Conservation (phyloP, 2,329 filamentous ascomycete genomes). For the Clonostachys chloroleuca region DNA sequence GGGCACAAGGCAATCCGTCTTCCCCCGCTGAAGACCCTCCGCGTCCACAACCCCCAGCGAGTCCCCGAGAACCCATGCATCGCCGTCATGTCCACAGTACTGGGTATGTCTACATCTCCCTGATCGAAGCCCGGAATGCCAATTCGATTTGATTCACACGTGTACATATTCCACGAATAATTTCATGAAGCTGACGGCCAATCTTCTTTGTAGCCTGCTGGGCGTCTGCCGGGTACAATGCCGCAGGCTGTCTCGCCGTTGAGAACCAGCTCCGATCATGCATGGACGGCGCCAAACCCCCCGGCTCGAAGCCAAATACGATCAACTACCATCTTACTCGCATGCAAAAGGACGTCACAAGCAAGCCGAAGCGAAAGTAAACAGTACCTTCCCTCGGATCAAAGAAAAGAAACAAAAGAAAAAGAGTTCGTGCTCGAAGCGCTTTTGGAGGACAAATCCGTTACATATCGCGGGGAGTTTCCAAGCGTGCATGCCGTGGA, state of each 20-base stretch:
- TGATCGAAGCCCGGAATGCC: too few species aligned
- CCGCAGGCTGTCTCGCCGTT: constrained; percentile 51
- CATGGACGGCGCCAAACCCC: constrained; percentile 73
- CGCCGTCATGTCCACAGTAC: constrained; percentile 51
- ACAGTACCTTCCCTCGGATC: too few species aligned
- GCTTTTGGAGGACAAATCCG: too few species aligned
- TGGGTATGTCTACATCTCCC: constrained; percentile 32
- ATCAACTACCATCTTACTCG: constrained; percentile 91
- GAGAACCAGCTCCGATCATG: constrained; percentile 59
- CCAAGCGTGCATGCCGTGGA: too few species aligned
- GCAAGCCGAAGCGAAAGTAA: constrained; percentile 26
- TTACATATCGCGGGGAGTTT: too few species aligned
- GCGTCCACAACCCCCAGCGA: constrained; percentile 48
- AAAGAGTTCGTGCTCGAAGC: too few species aligned
- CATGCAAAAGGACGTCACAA: constrained; percentile 68
- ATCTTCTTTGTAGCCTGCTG: constrained; percentile 61
- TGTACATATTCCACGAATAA: too few species aligned
- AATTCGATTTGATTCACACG: too few species aligned
- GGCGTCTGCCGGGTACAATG: constrained; percentile 72
- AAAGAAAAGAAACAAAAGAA: too few species aligned
- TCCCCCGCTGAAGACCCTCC: constrained; percentile 49
- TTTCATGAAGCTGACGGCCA: neutral
- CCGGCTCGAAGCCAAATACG: constrained; percentile 55
- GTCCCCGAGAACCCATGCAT: constrained; percentile 47
- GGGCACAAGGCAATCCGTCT: constrained; percentile 50